Evolutionary conservation across 163 green algal genomes (phyloP), one percentile per base, ranked within the genome.

Genomic region (Volvox carteri): DNA sequence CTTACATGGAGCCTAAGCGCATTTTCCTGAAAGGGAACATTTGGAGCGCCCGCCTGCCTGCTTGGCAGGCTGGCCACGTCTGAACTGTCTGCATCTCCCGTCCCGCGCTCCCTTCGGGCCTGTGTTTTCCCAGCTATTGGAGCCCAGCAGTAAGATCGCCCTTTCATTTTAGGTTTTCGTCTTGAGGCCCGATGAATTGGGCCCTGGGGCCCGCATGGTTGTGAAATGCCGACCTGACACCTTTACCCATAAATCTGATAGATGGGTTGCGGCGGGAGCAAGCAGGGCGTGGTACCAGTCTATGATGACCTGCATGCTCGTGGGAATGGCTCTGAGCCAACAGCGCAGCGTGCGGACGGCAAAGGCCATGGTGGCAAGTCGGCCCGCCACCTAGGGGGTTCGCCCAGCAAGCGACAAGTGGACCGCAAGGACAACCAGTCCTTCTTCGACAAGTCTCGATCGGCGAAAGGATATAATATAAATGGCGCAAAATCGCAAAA

Each of bases 371-470:
- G 81, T 37, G 33, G 33, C 44, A 87, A 87, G 81, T 80, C 81
- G 6, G 6, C 60, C 16, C 67, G 83, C 0, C 25, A 58, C 0
- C 50, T 74, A 48, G 50, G 44, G 8, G 44, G 8, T 1, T 50
- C 68, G 4, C 44, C 25, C 68, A 78, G 83, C 35, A 81, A 73
- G 50, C 68, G 83, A 35, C 68, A 83, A 1, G 18, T 88, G 14
- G 68, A 88, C 50, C 83, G 83, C 2, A 68, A 56, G 50, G 83
- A 75, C 18, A 88, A 88, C 37, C 83, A 74, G 48, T 83, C 68
- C 35, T 88, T 88, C 50, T 88, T 62, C 21, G 83, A 88, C 68
- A 88, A 88, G 35, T 83, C 68, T 5, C 83, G 83, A 4, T 83
- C 67, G 30, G 30, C 4, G 4, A 88, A 88, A 7, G 52, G 37